phyloP scores from a whole-genome alignment of 371 early-diverging fungal species.

The Mucor mucedo region DNA sequence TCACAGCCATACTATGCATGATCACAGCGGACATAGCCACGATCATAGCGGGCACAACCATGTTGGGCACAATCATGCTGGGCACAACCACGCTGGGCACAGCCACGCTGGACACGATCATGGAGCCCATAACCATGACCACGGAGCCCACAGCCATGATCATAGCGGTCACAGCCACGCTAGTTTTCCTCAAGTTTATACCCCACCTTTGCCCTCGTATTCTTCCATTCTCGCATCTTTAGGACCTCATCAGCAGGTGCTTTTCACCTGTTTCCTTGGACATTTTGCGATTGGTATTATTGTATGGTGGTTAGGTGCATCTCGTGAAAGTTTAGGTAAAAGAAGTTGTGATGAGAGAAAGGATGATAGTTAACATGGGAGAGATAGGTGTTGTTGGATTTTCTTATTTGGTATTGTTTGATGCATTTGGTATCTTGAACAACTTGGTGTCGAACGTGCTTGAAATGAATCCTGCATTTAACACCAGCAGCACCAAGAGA shows the following conservation, averaged over 20 bases:
- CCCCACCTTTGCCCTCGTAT: slow-evolving; percentile 29
- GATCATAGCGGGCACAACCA: slow-evolving; percentile 18
- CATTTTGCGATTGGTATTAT: slow-evolving; percentile 51
- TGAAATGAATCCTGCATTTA: slow-evolving; percentile 41
- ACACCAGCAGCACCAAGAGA: slow-evolving; percentile 44
- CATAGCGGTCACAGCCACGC: slow-evolving; percentile 23
- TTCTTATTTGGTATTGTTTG: slow-evolving; percentile 54
- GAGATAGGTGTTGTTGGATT: slow-evolving; percentile 48
- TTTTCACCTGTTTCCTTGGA: slow-evolving; percentile 61
- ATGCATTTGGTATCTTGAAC: slow-evolving; percentile 55
- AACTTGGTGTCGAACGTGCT: slow-evolving; percentile 55
- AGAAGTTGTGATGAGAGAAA: neutral
- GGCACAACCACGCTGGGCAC: slow-evolving; percentile 14
- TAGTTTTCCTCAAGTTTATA: slow-evolving; percentile 36
- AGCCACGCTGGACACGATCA: slow-evolving; percentile 10
- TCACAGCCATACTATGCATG: slow-evolving; percentile 14
- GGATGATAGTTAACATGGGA: neutral
- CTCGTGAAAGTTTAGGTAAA: slow-evolving; percentile 57
- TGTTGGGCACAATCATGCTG: slow-evolving; percentile 10
- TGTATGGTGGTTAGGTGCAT: slow-evolving; percentile 55
- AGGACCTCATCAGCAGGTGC: slow-evolving; percentile 59
- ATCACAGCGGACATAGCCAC: slow-evolving; percentile 29
- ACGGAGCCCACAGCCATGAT: slow-evolving; percentile 14
- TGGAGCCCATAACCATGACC: slow-evolving; percentile 7
- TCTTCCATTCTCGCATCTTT: slow-evolving; percentile 45